Evolutionary conservation across 2,329 filamentous ascomycete species (phyloP).

Genomic region (Dryadomyces sulphureus): DNA sequence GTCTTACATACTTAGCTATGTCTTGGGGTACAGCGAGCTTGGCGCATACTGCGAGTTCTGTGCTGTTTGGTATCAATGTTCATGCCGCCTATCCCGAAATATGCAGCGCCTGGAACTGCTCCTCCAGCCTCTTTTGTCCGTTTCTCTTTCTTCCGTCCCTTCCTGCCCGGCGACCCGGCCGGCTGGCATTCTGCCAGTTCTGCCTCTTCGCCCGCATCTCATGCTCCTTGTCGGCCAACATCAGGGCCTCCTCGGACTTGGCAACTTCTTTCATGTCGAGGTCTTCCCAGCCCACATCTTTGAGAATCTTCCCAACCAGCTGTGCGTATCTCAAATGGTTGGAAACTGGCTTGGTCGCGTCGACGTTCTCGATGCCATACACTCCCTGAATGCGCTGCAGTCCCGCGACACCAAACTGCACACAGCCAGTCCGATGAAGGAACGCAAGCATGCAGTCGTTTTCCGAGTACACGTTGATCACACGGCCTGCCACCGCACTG

Average conservation of each 20-base stretch:
- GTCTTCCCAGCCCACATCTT: slow-evolving; percentile 55
- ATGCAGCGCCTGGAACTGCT: slow-evolving; percentile 3
- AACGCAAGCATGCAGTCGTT: slow-evolving; percentile 83
- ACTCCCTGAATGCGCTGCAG: slow-evolving; percentile 60
- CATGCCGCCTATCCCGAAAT: neutral
- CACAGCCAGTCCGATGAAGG: slow-evolving; percentile 67
- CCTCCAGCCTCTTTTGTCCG: slow-evolving; percentile 3
- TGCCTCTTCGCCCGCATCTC: slow-evolving; percentile 8
- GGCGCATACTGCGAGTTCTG: too few species aligned
- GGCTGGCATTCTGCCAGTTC: neutral
- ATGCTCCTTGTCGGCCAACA: slow-evolving; percentile 14
- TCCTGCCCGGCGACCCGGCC: neutral
- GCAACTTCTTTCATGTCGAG: slow-evolving; percentile 28
- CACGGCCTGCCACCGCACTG: slow-evolving; percentile 62
- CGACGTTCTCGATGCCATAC: slow-evolving; percentile 49
- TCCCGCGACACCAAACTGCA: slow-evolving; percentile 74
- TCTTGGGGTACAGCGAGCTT: neutral
- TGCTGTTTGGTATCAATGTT: neutral
- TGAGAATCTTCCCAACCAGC: slow-evolving; percentile 50
- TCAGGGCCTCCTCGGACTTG: slow-evolving; percentile 17
- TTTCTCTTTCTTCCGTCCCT: slow-evolving; percentile 1
- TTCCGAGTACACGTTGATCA: slow-evolving; percentile 83
- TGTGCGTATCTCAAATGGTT: slow-evolving; percentile 59
- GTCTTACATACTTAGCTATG: neutral
- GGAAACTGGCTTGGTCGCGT: slow-evolving; percentile 49